Conservation (phyloP, 1,139 yeast species). For the Taphrina flavorubra region DNA sequence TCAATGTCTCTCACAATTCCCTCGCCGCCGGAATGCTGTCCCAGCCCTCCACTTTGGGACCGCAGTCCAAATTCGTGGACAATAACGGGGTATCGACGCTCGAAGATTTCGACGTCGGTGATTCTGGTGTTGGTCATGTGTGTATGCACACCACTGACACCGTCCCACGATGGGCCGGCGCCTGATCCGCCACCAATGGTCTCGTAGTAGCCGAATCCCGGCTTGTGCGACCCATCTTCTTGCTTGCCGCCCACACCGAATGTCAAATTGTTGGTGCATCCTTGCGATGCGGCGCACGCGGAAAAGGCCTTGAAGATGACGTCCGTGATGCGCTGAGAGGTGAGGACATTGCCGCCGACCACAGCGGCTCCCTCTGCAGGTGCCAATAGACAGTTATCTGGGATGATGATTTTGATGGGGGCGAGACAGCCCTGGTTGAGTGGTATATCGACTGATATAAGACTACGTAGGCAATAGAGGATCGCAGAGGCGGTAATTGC, state of each 20-base stretch:
- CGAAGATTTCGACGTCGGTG: conserved; percentile 72
- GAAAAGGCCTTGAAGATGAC: conserved; percentile 75
- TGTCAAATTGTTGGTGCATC: conserved; percentile 68
- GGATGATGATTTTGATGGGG: conserved; percentile 70
- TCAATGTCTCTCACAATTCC: conserved; percentile 69
- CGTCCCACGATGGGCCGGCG: conserved; percentile 69
- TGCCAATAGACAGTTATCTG: conserved; percentile 69
- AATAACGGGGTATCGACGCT: conserved; percentile 70
- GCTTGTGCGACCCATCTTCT: conserved; percentile 51
- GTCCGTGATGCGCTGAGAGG: conserved; percentile 82
- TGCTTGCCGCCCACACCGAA: conserved; percentile 63
- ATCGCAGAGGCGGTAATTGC: conserved; percentile 72
- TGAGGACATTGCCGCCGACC: conserved; percentile 88
- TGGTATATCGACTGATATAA: conserved; percentile 79
- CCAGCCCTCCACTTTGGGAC: conserved; percentile 63
- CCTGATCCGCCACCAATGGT: conserved; percentile 56
- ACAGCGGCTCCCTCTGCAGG: conserved; percentile 83
- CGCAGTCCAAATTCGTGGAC: conserved; percentile 63
- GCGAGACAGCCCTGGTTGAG: conserved; percentile 81
- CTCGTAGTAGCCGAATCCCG: conserved; percentile 73
- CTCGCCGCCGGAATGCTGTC: conserved; percentile 63
- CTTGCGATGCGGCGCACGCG: conserved; percentile 80
- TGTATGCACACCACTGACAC: conserved; percentile 68
- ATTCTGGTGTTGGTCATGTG: conserved; percentile 75
- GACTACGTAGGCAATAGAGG: conserved; percentile 73